phyloP scores from a whole-genome alignment of 352 stramenopile genomes.

The Aphanomyces invadans region DNA sequence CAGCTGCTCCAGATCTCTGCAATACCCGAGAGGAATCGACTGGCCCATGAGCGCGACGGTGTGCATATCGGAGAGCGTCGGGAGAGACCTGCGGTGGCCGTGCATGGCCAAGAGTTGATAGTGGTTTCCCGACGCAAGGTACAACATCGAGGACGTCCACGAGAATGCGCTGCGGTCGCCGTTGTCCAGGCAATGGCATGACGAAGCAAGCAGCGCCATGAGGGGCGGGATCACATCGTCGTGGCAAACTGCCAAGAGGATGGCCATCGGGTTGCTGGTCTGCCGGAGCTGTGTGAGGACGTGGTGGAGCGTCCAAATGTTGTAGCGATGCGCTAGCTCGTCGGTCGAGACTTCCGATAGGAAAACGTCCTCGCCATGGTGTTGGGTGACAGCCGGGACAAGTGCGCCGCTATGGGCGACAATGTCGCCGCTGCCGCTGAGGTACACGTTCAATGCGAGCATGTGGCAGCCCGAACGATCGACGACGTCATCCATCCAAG shows the following conservation, averaged over 20 bases:
- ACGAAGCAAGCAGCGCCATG: neutral
- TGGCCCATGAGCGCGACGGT: constrained; percentile 2
- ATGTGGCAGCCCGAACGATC: constrained; percentile 11
- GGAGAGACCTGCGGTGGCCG: neutral
- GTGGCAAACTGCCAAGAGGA: neutral
- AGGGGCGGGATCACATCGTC: constrained; percentile 12
- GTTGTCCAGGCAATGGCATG: neutral
- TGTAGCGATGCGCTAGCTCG: neutral
- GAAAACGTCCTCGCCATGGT: neutral
- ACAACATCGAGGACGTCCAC: constrained; percentile 6
- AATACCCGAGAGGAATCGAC: constrained; percentile 21
- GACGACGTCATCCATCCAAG: neutral
- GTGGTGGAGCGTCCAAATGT: neutral
- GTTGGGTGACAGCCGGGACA: too few relatives aligned
- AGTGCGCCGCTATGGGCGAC: neutral
- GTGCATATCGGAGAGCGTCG: neutral
- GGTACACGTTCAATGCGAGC: constrained; percentile 4
- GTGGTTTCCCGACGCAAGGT: constrained; percentile 20
- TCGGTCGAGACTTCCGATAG: neutral
- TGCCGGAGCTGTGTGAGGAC: neutral
- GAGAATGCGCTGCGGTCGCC: too few relatives aligned
- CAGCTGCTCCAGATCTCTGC: constrained; percentile 11
- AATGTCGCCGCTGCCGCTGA: neutral
- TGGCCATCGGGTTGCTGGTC: neutral
- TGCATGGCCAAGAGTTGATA: constrained; percentile 20